Evolutionary conservation across 2,329 filamentous ascomycete species (phyloP), one percentile per base, ranked within the genome.

Genomic region (Laburnicola sp.): DNA sequence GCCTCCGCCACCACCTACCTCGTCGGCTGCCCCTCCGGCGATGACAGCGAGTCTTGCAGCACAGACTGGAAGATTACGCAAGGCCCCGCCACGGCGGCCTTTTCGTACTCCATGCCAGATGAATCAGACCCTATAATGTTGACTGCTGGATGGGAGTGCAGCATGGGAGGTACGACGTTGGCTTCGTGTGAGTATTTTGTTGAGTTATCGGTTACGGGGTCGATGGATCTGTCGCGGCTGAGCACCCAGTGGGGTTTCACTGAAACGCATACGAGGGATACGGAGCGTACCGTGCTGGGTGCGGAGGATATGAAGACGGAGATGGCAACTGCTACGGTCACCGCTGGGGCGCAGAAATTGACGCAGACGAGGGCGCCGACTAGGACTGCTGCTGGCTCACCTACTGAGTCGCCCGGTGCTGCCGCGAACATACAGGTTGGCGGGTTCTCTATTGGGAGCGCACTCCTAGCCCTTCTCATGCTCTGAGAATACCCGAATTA

Each of bases 341-440:
- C 43, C n/a, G 43, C 43, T 32, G 43, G 43, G 2, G 34, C 43
- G 16, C 32, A 45, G 25, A 45, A 45, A 32, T 22, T 36, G 42
- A 25, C 30, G 38, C 38, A 41, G n/a, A 41, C 23, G 8, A 30
- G 6, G 28, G 28, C 5, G 40, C 27, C 11, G 9, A 10, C 16
- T 11, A 11, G 36, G 25, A 9, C 36, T 5, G 22, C 8, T 21
- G 23, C 36, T 16, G 16, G 23, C 6, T 25, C 21, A 3, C 21
- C 30, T 3, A 27, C 11, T 36, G 22, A 2, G 3, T n/a, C 34
- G 26, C 25, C 32, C 6, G 43, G 43, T 0, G 32, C 34, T 30
- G 43, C 43, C 3, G 25, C 32, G 25, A 22, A 26, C n/a, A 25
- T 45, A n/a, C 37, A 45, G 34, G 21, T 38, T 11, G 43, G 43